phyloP scores from a whole-genome alignment of 352 stramenopile genomes.

The Pythium periplocum region DNA sequence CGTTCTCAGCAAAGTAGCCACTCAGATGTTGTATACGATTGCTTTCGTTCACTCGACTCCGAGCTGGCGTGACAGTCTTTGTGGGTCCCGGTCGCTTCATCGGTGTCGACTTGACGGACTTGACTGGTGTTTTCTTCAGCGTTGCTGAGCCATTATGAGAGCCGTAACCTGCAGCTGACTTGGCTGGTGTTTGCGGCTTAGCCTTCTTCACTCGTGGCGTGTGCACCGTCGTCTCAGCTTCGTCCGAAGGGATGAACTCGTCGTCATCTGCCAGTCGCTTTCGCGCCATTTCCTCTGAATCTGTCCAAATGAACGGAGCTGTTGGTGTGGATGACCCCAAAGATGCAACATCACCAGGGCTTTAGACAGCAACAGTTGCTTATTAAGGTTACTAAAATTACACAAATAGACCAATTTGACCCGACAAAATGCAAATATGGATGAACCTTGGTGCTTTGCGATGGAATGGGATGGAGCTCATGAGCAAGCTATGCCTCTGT shows the following conservation, averaged over 20 bases:
- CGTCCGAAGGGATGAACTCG: background rate
- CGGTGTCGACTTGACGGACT: background rate
- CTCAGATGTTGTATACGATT: background rate
- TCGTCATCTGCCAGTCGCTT: slow-evolving; percentile 27
- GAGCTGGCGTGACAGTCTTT: slow-evolving; percentile 9
- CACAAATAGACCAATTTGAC: too few relatives aligned
- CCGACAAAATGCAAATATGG: too few relatives aligned
- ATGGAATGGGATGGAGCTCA: too few relatives aligned
- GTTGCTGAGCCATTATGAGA: background rate
- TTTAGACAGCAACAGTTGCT: too few relatives aligned
- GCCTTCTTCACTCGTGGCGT: slow-evolving; percentile 11
- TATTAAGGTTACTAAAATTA: too few relatives aligned
- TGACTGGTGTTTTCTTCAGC: background rate
- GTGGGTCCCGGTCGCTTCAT: background rate
- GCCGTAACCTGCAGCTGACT: background rate
- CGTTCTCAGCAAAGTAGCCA: background rate
- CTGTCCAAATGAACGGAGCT: too few relatives aligned
- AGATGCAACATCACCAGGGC: too few relatives aligned
- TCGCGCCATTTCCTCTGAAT: slow-evolving; percentile 31
- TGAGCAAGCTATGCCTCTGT: too few relatives aligned
- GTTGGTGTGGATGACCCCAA: too few relatives aligned
- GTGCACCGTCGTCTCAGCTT: background rate
- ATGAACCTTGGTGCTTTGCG: too few relatives aligned
- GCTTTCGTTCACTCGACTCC: too few relatives aligned
- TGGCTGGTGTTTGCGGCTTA: slow-evolving; percentile 3